Percentiles rank a stretch among this genome's conserved stretches.
These are phyloP conservation scores for Pachyrhizus erosus DNA, from an alignment of 306 rosid species.

Conservation along the genomic window DNA sequence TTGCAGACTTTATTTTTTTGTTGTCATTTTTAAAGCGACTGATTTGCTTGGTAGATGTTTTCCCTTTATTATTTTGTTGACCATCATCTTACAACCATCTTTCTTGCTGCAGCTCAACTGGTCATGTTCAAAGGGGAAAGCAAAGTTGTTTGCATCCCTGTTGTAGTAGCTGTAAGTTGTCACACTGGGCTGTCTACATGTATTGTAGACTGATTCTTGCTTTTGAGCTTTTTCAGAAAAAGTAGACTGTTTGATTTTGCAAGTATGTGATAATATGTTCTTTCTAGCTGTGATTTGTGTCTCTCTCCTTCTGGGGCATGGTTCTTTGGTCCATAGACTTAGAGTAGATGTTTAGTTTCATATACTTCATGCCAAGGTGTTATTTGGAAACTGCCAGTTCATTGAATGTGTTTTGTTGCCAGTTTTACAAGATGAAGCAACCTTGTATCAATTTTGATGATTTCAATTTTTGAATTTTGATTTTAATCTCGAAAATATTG, in stretches of 20 bases:
- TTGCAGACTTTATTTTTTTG: neutral
- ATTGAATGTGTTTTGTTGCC: neutral
- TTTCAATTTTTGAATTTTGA: neutral
- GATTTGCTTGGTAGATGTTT: neutral
- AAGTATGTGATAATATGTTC: neutral
- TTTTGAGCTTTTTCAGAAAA: neutral
- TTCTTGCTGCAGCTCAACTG: slow-evolving; percentile 73
- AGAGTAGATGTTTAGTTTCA: neutral
- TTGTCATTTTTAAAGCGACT: neutral
- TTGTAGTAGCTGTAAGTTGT: slow-evolving; percentile 81
- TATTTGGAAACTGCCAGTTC: neutral
- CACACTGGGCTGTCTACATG: slow-evolving; percentile 3
- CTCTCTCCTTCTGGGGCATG: neutral
- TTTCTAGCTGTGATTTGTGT: neutral
- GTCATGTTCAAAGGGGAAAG: slow-evolving; percentile 69
- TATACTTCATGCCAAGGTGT: neutral
- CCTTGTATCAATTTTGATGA: neutral
- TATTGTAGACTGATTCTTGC: neutral
- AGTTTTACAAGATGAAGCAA: neutral
- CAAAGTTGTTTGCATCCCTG: slow-evolving; percentile 79
- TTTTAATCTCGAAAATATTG: neutral
- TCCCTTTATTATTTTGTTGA: neutral
- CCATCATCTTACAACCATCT: slow-evolving; percentile 7
- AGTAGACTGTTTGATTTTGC: neutral
- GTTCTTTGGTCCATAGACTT: neutral